phyloP scores from a whole-genome alignment of 805 yeast species.

The Cyberlindnera xylosilytica region DNA sequence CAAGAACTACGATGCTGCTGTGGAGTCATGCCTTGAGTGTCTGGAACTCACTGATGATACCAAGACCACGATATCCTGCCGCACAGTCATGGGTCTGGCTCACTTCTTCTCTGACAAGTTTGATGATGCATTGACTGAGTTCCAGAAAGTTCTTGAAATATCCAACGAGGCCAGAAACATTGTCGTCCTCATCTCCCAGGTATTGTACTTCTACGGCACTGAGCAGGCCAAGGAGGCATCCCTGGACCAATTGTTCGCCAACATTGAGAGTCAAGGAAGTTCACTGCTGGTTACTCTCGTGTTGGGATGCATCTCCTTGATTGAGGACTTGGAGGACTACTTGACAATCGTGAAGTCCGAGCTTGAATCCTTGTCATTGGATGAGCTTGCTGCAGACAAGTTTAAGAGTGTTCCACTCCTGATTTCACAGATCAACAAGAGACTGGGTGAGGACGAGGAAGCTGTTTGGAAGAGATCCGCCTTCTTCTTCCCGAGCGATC shows the following conservation, averaged over 20 bases:
- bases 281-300: conserved; percentile 66
- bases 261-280: conserved; percentile 61
- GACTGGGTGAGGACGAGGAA: conserved; percentile 29
- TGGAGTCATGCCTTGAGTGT: conserved; percentile 57
- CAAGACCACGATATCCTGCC: conserved; percentile 47
- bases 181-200: conserved; percentile 73
- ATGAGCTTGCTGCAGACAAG: conserved; percentile 47
- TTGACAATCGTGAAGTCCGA: conserved; percentile 65
- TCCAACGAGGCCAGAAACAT: conserved; percentile 61
- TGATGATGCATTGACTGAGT: conserved; percentile 63
- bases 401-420: conserved; percentile 57
- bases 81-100: conserved; percentile 70
- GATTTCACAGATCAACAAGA: conserved; percentile 46
- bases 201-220: conserved; percentile 70
- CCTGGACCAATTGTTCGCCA: conserved; percentile 71
- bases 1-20: conserved; percentile 51
- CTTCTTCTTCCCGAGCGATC: conserved; percentile 69
- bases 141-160: conserved; percentile 56
- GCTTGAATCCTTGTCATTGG: conserved; percentile 47
- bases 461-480: conserved; percentile 67
- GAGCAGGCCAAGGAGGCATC: conserved; percentile 83
- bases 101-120: conserved; percentile 61
- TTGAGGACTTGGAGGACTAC: conserved; percentile 58
- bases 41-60: conserved; percentile 42
- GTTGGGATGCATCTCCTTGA: conserved; percentile 74